Conservation (phyloP, 2,329 filamentous ascomycete genomes). For the Lachnellula arida region DNA sequence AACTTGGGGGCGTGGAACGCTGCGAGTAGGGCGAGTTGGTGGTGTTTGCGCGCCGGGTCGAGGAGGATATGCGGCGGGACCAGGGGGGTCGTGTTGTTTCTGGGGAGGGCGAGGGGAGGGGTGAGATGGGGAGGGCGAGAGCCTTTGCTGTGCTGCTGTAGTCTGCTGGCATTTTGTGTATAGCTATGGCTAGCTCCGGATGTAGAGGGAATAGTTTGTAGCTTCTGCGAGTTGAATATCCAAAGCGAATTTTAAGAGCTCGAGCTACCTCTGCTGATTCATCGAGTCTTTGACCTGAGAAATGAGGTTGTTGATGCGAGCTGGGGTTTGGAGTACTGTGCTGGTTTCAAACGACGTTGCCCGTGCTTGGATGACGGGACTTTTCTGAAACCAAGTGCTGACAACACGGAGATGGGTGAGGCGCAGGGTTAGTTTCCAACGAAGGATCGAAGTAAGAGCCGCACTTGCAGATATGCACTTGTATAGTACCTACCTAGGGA, state of each 20-base stretch:
- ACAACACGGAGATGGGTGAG: not conserved
- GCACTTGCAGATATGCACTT: not conserved
- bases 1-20: slow-evolving; percentile 10
- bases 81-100: slow-evolving; percentile 44
- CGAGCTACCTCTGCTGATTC: slow-evolving; percentile 4
- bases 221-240: not conserved
- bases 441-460: not conserved
- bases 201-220: slow-evolving; percentile 3
- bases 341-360: not conserved
- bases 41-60: slow-evolving; percentile 26
- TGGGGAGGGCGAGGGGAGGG: slow-evolving; percentile 43
- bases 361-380: not conserved
- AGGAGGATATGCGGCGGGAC: slow-evolving; percentile 41
- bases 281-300: not conserved
- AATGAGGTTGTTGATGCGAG: not conserved
- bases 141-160: slow-evolving; percentile 46
- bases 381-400: not conserved
- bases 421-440: not conserved
- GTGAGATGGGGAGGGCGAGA: slow-evolving; percentile 41
- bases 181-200: slow-evolving; percentile 8
- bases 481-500: too few species aligned
- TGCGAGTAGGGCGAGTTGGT: slow-evolving; percentile 20
- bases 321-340: not conserved
- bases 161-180: slow-evolving; percentile 47
- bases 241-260: not conserved